A percentile compares a stretch with the other conserved stretches of the same genome.
These are phyloP conservation scores for Suhomyces chickasaworum DNA, from an alignment of 1,139 yeast genomes.

Conservation along the genomic window DNA sequence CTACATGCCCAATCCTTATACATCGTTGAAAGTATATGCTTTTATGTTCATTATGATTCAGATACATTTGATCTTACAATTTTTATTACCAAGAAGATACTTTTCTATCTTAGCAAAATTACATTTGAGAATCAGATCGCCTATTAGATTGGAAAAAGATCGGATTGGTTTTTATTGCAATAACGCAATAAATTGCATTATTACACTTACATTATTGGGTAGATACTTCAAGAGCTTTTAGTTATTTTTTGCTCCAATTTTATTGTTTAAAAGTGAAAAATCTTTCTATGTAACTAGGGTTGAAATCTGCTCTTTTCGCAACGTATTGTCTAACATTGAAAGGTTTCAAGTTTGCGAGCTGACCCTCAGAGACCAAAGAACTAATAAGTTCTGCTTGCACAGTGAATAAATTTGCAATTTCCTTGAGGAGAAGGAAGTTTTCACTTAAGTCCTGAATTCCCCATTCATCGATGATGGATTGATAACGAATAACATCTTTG, in stretches of 20 bases:
- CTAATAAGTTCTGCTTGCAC: slow-evolving; percentile 70
- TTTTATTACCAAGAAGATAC: slow-evolving; percentile 13
- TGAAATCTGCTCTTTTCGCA: slow-evolving; percentile 69
- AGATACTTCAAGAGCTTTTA: slow-evolving; percentile 3
- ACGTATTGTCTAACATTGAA: slow-evolving; percentile 68
- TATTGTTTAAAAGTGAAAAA: slow-evolving; percentile 41
- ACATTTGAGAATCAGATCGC: background rate
- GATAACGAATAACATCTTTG: slow-evolving; percentile 80
- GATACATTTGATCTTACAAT: slow-evolving; percentile 11
- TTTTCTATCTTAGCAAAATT: background rate
- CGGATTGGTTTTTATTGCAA: slow-evolving; percentile 6
- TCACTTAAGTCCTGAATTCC: slow-evolving; percentile 63
- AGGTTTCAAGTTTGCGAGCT: slow-evolving; percentile 68
- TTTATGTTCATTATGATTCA: slow-evolving; percentile 16
- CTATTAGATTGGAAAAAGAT: background rate
- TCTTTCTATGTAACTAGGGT: slow-evolving; percentile 55
- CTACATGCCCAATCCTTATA: slow-evolving; percentile 69
- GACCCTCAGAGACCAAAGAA: slow-evolving; percentile 82
- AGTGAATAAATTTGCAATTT: slow-evolving; percentile 81
- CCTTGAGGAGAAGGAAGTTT: slow-evolving; percentile 71
- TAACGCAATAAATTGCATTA: background rate
- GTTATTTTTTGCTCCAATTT: background rate
- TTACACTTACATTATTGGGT: background rate
- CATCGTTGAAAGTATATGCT: slow-evolving; percentile 47
- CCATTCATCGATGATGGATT: slow-evolving; percentile 74